Percentiles rank a stretch among this genome's conserved stretches.
These are phyloP conservation scores for Babesia sp. DNA, from an alignment of 169 alveolate species.

Conservation along the genomic window DNA sequence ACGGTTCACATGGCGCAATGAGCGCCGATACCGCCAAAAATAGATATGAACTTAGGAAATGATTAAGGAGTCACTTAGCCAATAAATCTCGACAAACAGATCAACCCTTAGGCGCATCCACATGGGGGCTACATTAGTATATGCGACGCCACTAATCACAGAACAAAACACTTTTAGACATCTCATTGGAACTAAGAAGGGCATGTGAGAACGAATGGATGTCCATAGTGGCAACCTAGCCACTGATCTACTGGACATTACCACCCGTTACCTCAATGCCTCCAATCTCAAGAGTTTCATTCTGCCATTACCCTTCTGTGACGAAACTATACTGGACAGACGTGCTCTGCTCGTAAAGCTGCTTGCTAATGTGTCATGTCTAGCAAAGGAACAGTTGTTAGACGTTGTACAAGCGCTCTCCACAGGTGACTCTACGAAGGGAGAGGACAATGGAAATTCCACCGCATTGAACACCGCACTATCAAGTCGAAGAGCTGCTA, in stretches of 20 bases:
- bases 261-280: slow-evolving; percentile 38
- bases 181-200: too few species aligned
- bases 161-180: too few species aligned
- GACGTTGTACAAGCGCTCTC: slow-evolving; percentile 13
- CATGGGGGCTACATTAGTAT: not conserved
- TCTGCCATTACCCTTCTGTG: slow-evolving; percentile 64
- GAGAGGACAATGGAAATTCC: not conserved
- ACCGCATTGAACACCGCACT: not conserved
- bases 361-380: slow-evolving; percentile 39
- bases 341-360: slow-evolving; percentile 34
- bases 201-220: slow-evolving; percentile 14
- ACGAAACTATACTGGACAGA: slow-evolving; percentile 41
- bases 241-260: slow-evolving; percentile 49
- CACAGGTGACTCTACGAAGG: not conserved
- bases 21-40: slow-evolving; percentile 7
- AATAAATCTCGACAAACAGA: not conserved
- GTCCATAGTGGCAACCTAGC: slow-evolving; percentile 32
- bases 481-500: not conserved
- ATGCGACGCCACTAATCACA: too few species aligned
- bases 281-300: slow-evolving; percentile 35
- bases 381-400: slow-evolving; percentile 48
- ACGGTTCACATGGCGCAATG: slow-evolving; percentile 4
- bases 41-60: not conserved
- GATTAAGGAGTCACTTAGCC: not conserved
- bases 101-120: not conserved